Evolutionary conservation across 352 stramenopile species (phyloP), one percentile per base, ranked within the genome.

Genomic region (Aphanomyces stellatus): DNA sequence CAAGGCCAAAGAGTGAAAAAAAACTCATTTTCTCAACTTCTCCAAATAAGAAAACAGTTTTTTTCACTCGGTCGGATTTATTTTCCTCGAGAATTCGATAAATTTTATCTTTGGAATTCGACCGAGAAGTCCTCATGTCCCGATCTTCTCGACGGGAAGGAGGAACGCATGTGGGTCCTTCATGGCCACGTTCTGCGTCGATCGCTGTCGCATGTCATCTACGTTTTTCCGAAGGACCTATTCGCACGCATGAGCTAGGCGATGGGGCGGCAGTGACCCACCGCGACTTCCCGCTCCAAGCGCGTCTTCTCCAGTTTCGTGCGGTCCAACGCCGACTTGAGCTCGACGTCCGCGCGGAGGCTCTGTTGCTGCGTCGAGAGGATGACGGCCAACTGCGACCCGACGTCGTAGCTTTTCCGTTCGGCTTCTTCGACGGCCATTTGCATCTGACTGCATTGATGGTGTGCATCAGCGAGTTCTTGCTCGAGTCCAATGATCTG

Each of bases 341-440:
- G 69, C 35, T 91, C 81, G 10, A 82, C 78, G 43, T 91, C 82
- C 66, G 88, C 79, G 19, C 81, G 73, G 43, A 88, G 85, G 34
- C 87, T 80, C 27, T 88, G 81, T 31, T 91, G 81, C 40, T 91
- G 82, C 43, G 87, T 90, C 13, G 82, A 87, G 8, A 91, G 60
- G 7, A 81, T 75, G n/a, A 82, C 70, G 15, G 79, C 85, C 3
- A 91, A 70, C 56, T 91, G 82, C 1, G 77, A 61, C 64, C 79
- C 89, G 22, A 90, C 69, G 56, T 91, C 82, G 0, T 77, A 75
- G 0, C 87, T 71, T 35, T 87, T 88, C n/a, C 81, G 69, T 41
- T 91, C 82, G 24, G 76, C 80, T 41, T 91, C 79, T 17, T 91
- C 82, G 43, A 78, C 87, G 0, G 72, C 72, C 11, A 85, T 80